Base-by-base conservation (phyloP, 1,139 yeast species). In the Lodderomyces margitis region DNA sequence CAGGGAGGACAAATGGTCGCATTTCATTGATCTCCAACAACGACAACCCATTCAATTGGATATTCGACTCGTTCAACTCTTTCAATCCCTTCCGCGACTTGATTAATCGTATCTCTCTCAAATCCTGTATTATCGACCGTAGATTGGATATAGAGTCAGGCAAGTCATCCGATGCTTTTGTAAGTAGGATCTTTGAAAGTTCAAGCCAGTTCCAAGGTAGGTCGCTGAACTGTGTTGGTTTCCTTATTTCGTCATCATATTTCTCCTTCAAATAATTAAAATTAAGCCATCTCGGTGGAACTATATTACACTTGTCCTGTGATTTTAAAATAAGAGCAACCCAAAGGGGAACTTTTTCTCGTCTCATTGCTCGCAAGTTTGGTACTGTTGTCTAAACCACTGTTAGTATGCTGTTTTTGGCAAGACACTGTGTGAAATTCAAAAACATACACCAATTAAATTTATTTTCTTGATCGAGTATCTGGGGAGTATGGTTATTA, bases 141-240 rank as follows among this genome's bases (percentile, higher is more conserved):
- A 88, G 68, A 41, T 70, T 77, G 51, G 81, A 82, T 1, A 81
- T 68, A 5, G 88, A 82, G 45, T 83, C 88, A 15, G 70, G 64
- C 43, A 88, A 66, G 61, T 89, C 96, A 54, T 87, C 96, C 0
- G 83, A 54, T 1, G 96, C 96, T 42, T 67, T 66, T 9, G 76
- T 72, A 25, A 91, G 70, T 40, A 89, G 61, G 17, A 84, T 71
- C 51, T 84, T 86, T 12, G 92, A 78, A 1, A 83, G 58, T 41
- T 91, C 96, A 20, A 91, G 67, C 98, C 98, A 92, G 57, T 83
- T 80, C 80, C 83, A 80, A 0, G 98, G 98, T 35, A 92, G 64
- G 11, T 73, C 68, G 39, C 91, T 78, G 56, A 92, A 92, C 46
- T 77, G 67, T 30, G 72, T 71, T 1, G 80, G 75, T 42, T 74